Evolutionary conservation across 768 basidiomycete species (phyloP), one percentile per base, ranked within the genome.

Genomic region (Pulveroboletus sp.): DNA sequence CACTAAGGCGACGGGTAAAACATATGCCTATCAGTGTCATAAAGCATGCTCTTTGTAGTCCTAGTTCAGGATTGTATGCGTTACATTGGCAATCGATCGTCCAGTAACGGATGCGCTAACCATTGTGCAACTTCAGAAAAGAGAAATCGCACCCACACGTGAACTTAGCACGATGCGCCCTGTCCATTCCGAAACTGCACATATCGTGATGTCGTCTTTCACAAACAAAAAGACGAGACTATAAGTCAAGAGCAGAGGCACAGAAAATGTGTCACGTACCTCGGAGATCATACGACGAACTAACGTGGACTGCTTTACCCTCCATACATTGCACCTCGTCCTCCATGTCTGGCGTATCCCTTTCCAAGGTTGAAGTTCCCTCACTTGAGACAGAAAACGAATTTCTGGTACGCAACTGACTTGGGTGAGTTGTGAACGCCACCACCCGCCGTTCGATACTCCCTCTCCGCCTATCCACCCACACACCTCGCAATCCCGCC

Each of bases 191-290:
- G 70, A 71, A 33, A 80, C 68, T 9, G 74, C 68, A 51, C 77
- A 80, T 43, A 67, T 65, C 11, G 64, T 73, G 6, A 77, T 60
- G 53, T 79, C 78, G 52, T 78, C 77, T 58, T 73, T 39, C 14
- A 45, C 36, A 16, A 47, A 37, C 8, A 11, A 12, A 29, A 17
- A 31, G 13, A 31, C 2, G n/a, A 35, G 7, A 13, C 6, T 12
- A 10, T 10, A 17, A 17, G 43, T 23, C 40, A 17, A 6, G 27
- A 3, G 14, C 17, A 29, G n/a, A 13, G 20, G 14, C 10, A 40
- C n/a, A 2, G 19, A 23, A 3, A 45, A 36, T 16, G 9, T n/a
- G 2, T 11, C 44, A 53, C 59, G 4, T 10, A 68, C 63, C 68
- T 58, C 57, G 63, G 37, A 67, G 56, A 51, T 68, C 65, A 43